Conservation (phyloP, 352 stramenopile species). For the Globisporangium echinulatum region DNA sequence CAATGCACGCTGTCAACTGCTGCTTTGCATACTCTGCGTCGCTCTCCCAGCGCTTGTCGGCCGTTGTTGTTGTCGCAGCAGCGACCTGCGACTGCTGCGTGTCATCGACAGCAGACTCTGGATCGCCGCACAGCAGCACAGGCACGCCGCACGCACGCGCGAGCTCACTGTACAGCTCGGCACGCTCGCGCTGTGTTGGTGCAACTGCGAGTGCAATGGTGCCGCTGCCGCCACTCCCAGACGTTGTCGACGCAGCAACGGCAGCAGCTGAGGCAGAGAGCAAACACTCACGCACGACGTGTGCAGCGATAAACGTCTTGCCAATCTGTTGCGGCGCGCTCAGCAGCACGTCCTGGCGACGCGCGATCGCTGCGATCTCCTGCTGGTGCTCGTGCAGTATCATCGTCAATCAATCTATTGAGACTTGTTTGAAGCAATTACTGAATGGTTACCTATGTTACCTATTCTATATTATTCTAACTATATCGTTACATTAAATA, state of each 20-base stretch:
- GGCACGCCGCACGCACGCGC: constrained; percentile 33
- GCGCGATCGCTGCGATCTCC: constrained; percentile 66
- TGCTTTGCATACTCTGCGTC: constrained; percentile 12
- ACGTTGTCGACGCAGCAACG: background rate
- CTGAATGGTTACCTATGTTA: no score
- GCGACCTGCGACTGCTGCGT: background rate
- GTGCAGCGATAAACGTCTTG: constrained; percentile 63
- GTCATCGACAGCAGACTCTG: background rate
- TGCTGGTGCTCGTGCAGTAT: constrained; percentile 50
- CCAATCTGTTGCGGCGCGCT: constrained; percentile 48
- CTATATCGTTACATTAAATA: no score
- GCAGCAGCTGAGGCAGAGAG: background rate
- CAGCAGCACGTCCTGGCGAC: constrained; percentile 51
- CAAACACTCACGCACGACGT: constrained; percentile 39
- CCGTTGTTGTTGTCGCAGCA: background rate
- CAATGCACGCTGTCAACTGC: constrained; percentile 12
- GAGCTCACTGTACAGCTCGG: constrained; percentile 29
- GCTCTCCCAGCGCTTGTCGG: constrained; percentile 16
- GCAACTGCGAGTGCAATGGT: constrained; percentile 36
- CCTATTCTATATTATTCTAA: no score
- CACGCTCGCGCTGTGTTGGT: constrained; percentile 20
- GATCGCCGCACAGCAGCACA: constrained; percentile 18
- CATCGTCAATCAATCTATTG: no score
- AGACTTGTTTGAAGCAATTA: background rate
- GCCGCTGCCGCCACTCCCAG: background rate